Conservation (phyloP, 768 basidiomycete species). For the Xerocomellus dryophilus region DNA sequence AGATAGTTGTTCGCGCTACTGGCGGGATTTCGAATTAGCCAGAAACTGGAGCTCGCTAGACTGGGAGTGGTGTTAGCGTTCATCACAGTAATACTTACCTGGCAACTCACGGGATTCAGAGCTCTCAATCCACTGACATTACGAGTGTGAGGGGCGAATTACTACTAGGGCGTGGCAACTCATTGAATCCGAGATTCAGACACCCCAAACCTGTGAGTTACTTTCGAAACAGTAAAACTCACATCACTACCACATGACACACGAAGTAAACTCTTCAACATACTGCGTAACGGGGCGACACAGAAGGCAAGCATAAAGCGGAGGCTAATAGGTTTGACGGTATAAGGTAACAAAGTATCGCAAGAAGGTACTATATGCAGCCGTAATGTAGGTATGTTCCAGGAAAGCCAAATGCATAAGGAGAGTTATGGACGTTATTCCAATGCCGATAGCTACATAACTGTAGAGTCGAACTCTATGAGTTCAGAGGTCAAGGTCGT, state of each 20-base stretch:
- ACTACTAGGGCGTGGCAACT: too few species aligned
- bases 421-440: slow-evolving; percentile 11
- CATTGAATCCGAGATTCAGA: too few species aligned
- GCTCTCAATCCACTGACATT: too few species aligned
- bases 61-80: too few species aligned
- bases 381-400: not conserved
- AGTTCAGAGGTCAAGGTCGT: not conserved
- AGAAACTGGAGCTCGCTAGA: too few species aligned
- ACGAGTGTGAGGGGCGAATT: too few species aligned
- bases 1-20: too few species aligned
- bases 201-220: not conserved
- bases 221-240: not conserved
- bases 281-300: not conserved
- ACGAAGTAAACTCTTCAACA: not conserved
- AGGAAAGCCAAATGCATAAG: not conserved
- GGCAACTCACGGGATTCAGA: too few species aligned
- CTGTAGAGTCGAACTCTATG: not conserved
- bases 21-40: too few species aligned
- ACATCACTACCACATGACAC: too few species aligned
- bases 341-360: slow-evolving; percentile 10
- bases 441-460: not conserved
- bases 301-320: slow-evolving; percentile 4
- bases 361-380: not conserved
- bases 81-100: too few species aligned
- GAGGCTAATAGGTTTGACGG: slow-evolving; percentile 1